These are phyloP conservation scores for Cladosporium sp. DNA, from an alignment of 2,329 filamentous ascomycete species.

Conservation along the genomic window DNA sequence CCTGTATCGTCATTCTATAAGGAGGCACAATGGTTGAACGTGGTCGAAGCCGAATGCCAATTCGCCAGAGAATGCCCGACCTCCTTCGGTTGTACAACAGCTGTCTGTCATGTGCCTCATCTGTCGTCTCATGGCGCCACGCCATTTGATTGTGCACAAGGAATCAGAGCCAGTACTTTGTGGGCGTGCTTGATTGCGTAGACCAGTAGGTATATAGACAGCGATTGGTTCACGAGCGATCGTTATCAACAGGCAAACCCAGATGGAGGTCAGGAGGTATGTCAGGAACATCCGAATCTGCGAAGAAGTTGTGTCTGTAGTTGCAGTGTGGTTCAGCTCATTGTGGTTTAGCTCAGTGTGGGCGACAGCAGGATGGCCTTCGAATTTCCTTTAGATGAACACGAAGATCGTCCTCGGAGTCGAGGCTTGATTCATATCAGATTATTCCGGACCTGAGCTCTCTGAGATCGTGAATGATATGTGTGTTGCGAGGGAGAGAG, in stretches of 20 bases:
- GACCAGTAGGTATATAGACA: background rate
- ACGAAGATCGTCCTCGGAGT: too few relatives aligned
- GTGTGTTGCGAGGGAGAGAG: too few relatives aligned
- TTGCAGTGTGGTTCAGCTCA: background rate
- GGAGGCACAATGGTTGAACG: background rate
- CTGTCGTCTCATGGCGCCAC: background rate
- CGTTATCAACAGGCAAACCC: background rate
- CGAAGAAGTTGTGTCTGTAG: background rate
- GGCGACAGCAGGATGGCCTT: background rate
- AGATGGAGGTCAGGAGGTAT: background rate
- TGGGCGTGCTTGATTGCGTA: background rate
- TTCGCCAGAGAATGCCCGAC: background rate
- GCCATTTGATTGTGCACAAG: background rate
- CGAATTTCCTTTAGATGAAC: background rate
- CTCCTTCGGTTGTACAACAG: background rate
- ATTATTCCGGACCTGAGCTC: too few relatives aligned
- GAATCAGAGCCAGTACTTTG: constrained; percentile 11
- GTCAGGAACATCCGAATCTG: background rate
- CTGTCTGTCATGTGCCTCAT: background rate
- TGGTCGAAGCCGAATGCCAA: background rate
- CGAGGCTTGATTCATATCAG: too few relatives aligned
- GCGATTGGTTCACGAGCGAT: background rate
- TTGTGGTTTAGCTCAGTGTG: too few relatives aligned
- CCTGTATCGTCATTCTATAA: background rate
- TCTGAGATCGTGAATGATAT: too few relatives aligned